Base-by-base conservation (phyloP, 805 yeast species). In the Starmerella davenportii region DNA sequence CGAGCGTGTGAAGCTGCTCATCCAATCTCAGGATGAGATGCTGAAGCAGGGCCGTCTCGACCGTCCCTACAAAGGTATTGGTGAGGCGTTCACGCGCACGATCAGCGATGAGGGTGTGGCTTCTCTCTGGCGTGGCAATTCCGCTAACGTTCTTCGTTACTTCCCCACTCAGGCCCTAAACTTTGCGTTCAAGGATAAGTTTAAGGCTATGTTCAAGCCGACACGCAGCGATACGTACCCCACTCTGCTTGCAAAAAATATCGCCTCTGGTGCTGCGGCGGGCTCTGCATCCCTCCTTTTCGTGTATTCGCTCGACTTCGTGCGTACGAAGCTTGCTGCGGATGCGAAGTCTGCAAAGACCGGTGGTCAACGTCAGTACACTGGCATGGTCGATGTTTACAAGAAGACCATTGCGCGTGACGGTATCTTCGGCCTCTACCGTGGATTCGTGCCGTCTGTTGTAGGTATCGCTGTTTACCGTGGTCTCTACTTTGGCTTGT, bases 51-150 rank as follows among this genome's bases (percentile, higher is more conserved):
- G 93, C 65, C 79, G 93, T 71, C 70, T 82, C 61, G 70, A 79
- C 53, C 73, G 62, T 60, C 75, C 69, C 61, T 82, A 82, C 76
- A 73, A 66, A 52, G 94, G 94, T 77, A 81, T 82, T 48, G 67
- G 52, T 47, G 93, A 82, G 60, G 79, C 92, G 72, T 82, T 82
- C 87, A 72, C 61, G 59, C 79, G 93, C 73, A 82, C 94, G 54
- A 76, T 84, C 52, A 75, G 77, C 56, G 79, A 76, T 56, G 94
- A 82, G 71, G 94, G 94, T 75, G 60, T 78, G 48, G 70, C 66
- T 52, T 69, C 93, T 48, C 78, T 81, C 84, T 81, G 93, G 93
- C 82, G 93, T 78, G 94, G 94, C 76, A 81, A 81, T 82, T 79
- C 93, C 51, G 94, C 94, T 58, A 81, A 81, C 69, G 93, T 81